Base-by-base conservation (phyloP, 805 yeast species). In the Blastobotrys peoriensis region DNA sequence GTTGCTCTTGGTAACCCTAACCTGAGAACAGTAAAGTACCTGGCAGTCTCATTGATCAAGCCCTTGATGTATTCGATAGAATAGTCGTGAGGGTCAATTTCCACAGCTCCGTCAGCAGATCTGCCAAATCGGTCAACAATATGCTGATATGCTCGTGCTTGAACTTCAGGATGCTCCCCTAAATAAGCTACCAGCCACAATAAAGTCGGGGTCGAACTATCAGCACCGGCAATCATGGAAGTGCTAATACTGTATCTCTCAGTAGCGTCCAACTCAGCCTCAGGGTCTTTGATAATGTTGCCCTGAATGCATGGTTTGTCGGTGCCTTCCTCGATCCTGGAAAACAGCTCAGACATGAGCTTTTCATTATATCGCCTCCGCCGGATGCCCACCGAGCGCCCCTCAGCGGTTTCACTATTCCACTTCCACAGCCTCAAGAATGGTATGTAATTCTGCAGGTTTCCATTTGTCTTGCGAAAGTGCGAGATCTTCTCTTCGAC, bases 221-320 rank as follows among this genome's bases (percentile, higher is more conserved):
- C 89, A 22, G 83, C 62, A 0, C 89, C 89, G 10, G 88, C 89
- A 1, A 83, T 78, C 82, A 82, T 77, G 0, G 88, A 79, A 36
- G 83, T 63, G 53, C 86, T 80, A 3, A 79, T 69, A 35, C 84
- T 75, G 40, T 67, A 67, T 41, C 76, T 55, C 52, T 80, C 85
- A 5, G 40, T 38, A 13, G 51, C 43, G 22, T 41, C 27, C 15
- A 55, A 45, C 28, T 47, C 50, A 9, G 60, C 50, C 25, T 48
- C 52, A 3, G 52, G 51, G 35, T 52, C 60, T 13, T 42, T 40
- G 3, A 52, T 33, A 15, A 56, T 44, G 30, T 50, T 52, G 4
- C 53, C 59, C 39, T 53, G 57, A 34, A 56, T 56, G 40, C 60
- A 56, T 3, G 57, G 51, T 28, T 38, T 43, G 25, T 55, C 30